phyloP scores from a whole-genome alignment of 306 rosid species.

The Castanopsis chinensis region DNA sequence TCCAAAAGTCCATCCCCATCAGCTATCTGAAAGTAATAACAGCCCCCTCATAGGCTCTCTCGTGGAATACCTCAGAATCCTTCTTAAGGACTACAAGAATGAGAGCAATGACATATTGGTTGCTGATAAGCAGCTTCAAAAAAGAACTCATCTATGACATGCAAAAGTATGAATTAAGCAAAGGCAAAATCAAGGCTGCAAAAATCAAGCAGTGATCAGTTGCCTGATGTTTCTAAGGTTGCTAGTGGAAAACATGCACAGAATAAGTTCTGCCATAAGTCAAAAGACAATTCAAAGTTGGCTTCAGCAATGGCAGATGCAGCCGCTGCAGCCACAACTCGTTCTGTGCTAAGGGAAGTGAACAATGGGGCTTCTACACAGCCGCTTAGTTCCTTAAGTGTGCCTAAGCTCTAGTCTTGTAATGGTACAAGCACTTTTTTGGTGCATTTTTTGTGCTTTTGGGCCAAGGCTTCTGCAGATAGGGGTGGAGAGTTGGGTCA shows the following conservation, averaged over 20 bases:
- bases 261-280: neutral
- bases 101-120: constrained; percentile 85
- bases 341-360: no score
- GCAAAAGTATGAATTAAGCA: constrained; percentile 66
- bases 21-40: constrained; percentile 55
- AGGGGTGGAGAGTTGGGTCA: no score
- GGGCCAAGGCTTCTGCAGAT: no score
- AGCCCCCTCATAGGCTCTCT: constrained; percentile 86
- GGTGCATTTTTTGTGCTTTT: no score
- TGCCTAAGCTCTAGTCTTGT: no score
- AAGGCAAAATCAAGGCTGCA: constrained; percentile 61
- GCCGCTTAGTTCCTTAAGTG: no score
- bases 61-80: constrained; percentile 82
- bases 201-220: constrained; percentile 33
- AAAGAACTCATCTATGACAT: constrained; percentile 78
- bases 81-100: constrained; percentile 86
- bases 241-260: constrained; percentile 24
- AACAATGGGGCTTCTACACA: no score
- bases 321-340: no score
- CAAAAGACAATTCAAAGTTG: constrained; percentile 41
- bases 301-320: constrained; percentile 87
- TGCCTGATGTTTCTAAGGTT: constrained; percentile 35
- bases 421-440: no score
- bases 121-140: constrained; percentile 96
- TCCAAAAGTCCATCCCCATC: constrained; percentile 85